Base-by-base conservation (phyloP, 805 yeast species). In the Pichia californica region DNA sequence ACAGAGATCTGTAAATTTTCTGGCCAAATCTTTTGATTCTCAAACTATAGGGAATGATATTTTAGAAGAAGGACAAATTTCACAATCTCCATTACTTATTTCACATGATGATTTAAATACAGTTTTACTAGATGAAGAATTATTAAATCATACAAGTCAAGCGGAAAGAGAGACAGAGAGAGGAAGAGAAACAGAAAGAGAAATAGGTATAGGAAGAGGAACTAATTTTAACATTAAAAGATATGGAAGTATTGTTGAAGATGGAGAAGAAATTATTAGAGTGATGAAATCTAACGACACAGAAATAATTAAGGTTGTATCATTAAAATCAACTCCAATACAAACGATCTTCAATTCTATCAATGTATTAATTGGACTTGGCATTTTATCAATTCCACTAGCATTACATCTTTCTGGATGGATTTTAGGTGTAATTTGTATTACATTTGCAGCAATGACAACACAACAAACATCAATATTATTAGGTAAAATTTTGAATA, bases 331-430 rank as follows among this genome's bases (percentile, higher is more conserved):
- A 7, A 85, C 93, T 0, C 79, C 78, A 0, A 77, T 84, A 1
- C 94, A 84, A 57, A 84, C 94, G 0, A 66, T 82, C 5, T 83
- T 84, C 68, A 85, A 85, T 53, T 80, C 89, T 1, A 79, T 84
- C 38, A 85, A 85, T 57, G 83, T 83, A 0, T 63, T 85, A 25
- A 77, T 85, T 50, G 94, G 94, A 0, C 74, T 85, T 31, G 93
- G 91, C 2, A 68, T 85, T 39, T 67, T 85, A 35, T 81, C 93
- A 0, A 66, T 85, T 38, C 89, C 94, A 0, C 66, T 79, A 48
- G 94, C 84, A 2, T 62, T 85, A 43, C 72, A 69, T 50, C 69
- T 79, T 36, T 71, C 88, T 1, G 94, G 94, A 4, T 78, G 88
- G 82, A 52, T 77, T 2, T 44, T 64, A 9, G 86, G 86, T 0